A percentile compares a stretch with the other conserved stretches of the same genome.
phyloP scores from a whole-genome alignment of 305 asterid genomes.

The Ajuga reptans region DNA sequence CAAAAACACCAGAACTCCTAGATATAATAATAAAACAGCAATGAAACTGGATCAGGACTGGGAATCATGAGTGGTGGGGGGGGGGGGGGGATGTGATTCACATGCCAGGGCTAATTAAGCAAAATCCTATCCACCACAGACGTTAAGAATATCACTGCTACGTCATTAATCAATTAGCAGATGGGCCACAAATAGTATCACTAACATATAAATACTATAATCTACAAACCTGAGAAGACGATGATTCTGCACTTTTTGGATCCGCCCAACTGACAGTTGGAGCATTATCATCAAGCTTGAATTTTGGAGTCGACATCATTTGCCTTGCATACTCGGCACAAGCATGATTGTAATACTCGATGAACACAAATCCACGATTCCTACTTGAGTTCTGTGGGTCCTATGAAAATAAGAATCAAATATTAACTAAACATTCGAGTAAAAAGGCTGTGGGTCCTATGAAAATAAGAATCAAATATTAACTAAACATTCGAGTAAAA shows the following conservation, averaged over 20 bases:
- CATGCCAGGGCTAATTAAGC: conserved; percentile 1
- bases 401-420: conserved; percentile 32
- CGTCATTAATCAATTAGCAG: not conserved
- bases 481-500: not conserved
- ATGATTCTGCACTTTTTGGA: conserved; percentile 76
- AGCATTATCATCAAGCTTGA: conserved; percentile 81
- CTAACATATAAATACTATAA: not conserved
- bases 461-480: conserved; percentile 15
- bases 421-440: too few relatives aligned
- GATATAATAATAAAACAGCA: not conserved
- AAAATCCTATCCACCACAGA: not conserved
- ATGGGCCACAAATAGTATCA: not conserved
- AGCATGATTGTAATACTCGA: conserved; percentile 90
- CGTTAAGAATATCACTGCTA: not conserved
- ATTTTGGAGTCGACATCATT: conserved; percentile 70
- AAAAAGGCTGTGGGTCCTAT: conserved; percentile 82
- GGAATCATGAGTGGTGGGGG: not conserved
- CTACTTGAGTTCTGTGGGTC: conserved; percentile 75
- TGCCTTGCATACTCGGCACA: conserved; percentile 95
- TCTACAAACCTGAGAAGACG: conserved; percentile 64
- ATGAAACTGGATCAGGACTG: not conserved
- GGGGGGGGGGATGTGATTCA: not conserved
- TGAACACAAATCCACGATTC: conserved; percentile 89
- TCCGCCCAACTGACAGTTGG: conserved; percentile 99
- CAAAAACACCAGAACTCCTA: not conserved